Evolutionary conservation across 2,329 filamentous ascomycete species (phyloP).

Genomic region (Blastomyces percursus): DNA sequence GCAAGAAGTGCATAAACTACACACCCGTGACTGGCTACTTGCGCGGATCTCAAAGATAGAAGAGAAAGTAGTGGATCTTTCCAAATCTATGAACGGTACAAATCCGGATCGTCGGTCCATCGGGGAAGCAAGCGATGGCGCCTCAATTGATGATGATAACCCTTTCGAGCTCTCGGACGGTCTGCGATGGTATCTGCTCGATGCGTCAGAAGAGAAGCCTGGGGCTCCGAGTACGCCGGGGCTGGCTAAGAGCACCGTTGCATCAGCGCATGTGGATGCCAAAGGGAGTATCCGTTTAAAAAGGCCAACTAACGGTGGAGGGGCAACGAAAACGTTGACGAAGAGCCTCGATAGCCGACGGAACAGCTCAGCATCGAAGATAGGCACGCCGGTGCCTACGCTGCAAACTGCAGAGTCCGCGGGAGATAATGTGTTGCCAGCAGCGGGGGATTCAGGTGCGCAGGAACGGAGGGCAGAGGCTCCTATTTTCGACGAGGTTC

Average conservation of each 20-base stretch:
- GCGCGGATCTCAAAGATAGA: constrained; percentile 85
- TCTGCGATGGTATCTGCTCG: constrained; percentile 88
- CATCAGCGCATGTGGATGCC: constrained; percentile 75
- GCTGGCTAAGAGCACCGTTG: constrained; percentile 82
- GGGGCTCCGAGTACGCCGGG: constrained; percentile 87
- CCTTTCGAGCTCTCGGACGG: constrained; percentile 95
- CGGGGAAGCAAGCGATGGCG: constrained; percentile 42
- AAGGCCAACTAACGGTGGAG: constrained; percentile 51
- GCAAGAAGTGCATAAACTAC: constrained; percentile 75
- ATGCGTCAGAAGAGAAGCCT: constrained; percentile 85
- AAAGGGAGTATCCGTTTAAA: constrained; percentile 53
- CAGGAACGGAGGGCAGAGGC: constrained; percentile 29
- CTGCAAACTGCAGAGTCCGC: constrained; percentile 26
- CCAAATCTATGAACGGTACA: constrained; percentile 55
- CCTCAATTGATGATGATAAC: constrained; percentile 73
- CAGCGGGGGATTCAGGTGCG: constrained; percentile 26
- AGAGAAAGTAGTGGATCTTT: constrained; percentile 85
- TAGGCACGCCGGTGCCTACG: constrained; percentile 40
- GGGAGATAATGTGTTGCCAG: constrained; percentile 26
- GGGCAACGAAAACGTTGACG: constrained; percentile 65
- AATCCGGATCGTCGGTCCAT: constrained; percentile 42
- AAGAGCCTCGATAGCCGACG: constrained; percentile 86
- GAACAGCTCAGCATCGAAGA: constrained; percentile 76
- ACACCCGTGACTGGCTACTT: constrained; percentile 86
- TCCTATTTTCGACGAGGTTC: constrained; percentile 38